A percentile compares a stretch with the other conserved stretches of the same genome.
phyloP scores from a whole-genome alignment of 1,284 basidiomycete species.

The Apiotrichum siamense region DNA sequence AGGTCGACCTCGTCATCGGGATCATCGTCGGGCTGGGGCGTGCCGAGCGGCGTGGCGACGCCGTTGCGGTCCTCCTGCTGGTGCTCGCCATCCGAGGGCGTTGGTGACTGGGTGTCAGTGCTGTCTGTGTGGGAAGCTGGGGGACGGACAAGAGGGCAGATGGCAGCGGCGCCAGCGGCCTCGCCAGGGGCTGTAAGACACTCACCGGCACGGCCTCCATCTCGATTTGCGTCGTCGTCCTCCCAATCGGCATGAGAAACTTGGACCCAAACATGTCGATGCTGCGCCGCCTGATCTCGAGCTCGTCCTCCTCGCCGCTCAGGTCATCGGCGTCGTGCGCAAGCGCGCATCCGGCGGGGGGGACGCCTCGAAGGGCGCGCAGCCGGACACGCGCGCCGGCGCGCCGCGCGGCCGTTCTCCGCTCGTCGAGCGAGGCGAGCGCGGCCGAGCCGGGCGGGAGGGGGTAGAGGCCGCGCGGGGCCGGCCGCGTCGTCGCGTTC shows the following conservation, averaged over 20 bases:
- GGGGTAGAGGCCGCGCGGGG: not conserved
- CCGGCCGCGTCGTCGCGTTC: not conserved
- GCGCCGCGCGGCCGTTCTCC: not conserved
- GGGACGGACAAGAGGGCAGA: too few species aligned
- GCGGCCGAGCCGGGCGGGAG: not conserved
- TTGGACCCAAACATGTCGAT: conserved; percentile 40
- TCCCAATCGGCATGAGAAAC: conserved; percentile 40
- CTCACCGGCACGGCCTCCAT: conserved; percentile 40
- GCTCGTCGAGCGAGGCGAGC: not conserved
- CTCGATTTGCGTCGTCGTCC: conserved; percentile 42
- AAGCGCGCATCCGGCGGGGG: conserved; percentile 28
- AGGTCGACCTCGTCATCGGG: conserved; percentile 9
- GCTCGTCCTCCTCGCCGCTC: conserved; percentile 32
- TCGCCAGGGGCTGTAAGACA: too few species aligned
- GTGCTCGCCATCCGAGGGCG: conserved; percentile 38
- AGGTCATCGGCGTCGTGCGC: conserved; percentile 32
- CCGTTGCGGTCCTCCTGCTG: conserved; percentile 37
- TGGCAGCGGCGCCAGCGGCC: too few species aligned
- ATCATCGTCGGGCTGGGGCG: not conserved
- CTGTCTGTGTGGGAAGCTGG: too few species aligned
- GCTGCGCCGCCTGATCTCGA: conserved; percentile 34
- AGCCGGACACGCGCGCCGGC: conserved; percentile 18
- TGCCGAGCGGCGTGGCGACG: not conserved
- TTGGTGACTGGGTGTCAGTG: conserved; percentile 30
- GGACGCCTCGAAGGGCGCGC: conserved; percentile 29